Percentiles rank a stretch among this genome's conserved stretches.
Evolutionary conservation across 306 rosid genomes (phyloP).

Genomic region (Mimosa pudica): DNA sequence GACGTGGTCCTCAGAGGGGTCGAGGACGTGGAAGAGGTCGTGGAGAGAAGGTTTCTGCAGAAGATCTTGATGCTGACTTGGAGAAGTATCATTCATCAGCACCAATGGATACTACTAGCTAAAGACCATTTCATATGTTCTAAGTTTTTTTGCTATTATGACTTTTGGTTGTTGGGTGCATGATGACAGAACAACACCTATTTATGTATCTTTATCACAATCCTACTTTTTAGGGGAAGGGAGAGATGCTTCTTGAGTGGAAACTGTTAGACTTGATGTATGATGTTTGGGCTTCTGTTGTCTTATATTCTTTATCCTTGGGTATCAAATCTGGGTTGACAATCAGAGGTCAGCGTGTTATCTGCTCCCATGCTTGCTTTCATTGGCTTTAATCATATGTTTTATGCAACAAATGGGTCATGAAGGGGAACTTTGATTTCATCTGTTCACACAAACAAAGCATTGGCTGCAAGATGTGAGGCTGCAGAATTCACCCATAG

Average conservation of each 20-base stretch:
- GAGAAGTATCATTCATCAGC: constrained; percentile 92
- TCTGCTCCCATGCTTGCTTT: constrained; percentile 49
- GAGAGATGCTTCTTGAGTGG: constrained; percentile 48
- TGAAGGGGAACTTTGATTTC: constrained; percentile 50
- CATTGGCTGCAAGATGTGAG: constrained; percentile 63
- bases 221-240: constrained; percentile 47
- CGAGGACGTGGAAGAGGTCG: constrained; percentile 72
- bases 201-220: constrained; percentile 56
- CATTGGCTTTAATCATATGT: constrained; percentile 46
- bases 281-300: constrained; percentile 61
- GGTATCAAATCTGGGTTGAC: constrained; percentile 61
- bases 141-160: constrained; percentile 46
- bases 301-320: constrained; percentile 50
- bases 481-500: constrained; percentile 54
- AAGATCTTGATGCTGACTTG: constrained; percentile 94
- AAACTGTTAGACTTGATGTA: constrained; percentile 51
- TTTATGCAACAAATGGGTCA: constrained; percentile 51
- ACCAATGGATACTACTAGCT: constrained; percentile 59
- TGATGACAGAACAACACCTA: constrained; percentile 49
- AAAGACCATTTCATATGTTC: constrained; percentile 42
- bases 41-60: constrained; percentile 84
- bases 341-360: constrained; percentile 53
- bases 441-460: constrained; percentile 51
- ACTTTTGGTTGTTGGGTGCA: constrained; percentile 52
- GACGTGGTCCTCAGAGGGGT: constrained; percentile 42